Percentiles rank a stretch among this genome's conserved stretches.
Conservation (phyloP, 176 grass and related monocot genomes). For the Canna indica region DNA sequence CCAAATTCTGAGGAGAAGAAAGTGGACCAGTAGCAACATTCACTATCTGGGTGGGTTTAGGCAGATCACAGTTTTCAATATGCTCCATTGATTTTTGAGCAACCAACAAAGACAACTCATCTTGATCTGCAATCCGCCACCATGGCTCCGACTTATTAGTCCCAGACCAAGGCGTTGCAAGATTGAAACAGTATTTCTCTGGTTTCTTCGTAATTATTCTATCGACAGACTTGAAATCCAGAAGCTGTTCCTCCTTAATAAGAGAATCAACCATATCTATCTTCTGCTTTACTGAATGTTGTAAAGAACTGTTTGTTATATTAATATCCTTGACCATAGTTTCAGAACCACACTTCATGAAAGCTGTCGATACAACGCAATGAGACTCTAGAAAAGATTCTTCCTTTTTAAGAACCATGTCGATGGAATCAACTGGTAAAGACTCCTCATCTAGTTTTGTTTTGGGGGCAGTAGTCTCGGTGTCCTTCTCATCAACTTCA, state of each 20-base stretch:
- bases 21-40: conserved; percentile 20
- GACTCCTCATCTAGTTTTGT: conserved; percentile 19
- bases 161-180: conserved; percentile 31
- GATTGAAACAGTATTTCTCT: conserved; percentile 23
- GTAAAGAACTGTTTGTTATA: conserved; percentile 8
- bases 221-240: conserved; percentile 29
- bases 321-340: conserved; percentile 20
- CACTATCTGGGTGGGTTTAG: conserved; percentile 45
- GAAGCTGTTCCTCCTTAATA: conserved; percentile 30
- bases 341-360: conserved; percentile 30
- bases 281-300: conserved; percentile 26
- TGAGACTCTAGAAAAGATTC: conserved; percentile 27
- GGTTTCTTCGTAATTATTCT: conserved; percentile 15
- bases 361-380: conserved; percentile 36
- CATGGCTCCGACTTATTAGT: conserved; percentile 54
- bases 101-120: conserved; percentile 63
- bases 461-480: conserved; percentile 19
- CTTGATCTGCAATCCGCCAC: conserved; percentile 68
- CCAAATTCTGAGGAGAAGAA: conserved; percentile 15
- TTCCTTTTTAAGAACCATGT: conserved; percentile 14
- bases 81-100: conserved; percentile 48
- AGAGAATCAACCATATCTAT: conserved; percentile 28
- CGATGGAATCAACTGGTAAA: conserved; percentile 23
- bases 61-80: conserved; percentile 86
- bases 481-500: conserved; percentile 16